A percentile compares a stretch with the other conserved stretches of the same genome.
Conservation (phyloP, 768 basidiomycete genomes). For the Sporobolomyces phaffii region DNA sequence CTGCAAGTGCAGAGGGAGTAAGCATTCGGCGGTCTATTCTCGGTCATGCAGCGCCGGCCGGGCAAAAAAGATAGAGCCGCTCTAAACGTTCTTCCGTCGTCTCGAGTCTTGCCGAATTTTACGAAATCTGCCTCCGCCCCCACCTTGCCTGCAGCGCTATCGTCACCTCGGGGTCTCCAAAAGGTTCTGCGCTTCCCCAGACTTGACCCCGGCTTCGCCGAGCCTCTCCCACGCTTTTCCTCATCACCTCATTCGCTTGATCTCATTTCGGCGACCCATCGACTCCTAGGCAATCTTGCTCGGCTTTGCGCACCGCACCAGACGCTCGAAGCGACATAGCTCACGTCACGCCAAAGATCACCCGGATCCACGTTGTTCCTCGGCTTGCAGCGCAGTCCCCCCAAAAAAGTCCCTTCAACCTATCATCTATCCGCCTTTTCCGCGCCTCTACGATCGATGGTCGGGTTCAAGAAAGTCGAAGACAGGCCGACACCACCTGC, state of each 20-base stretch:
- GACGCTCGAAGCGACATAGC: no score
- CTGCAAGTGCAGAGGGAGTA: no score
- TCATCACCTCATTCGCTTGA: neutral
- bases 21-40: neutral
- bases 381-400: neutral
- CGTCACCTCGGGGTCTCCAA: neutral
- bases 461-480: slow-evolving; percentile 10
- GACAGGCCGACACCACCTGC: slow-evolving; percentile 21
- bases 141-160: neutral
- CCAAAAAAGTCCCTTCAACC: neutral
- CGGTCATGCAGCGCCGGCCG: neutral
- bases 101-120: neutral
- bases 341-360: no score
- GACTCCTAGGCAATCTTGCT: neutral
- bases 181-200: neutral
- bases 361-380: neutral
- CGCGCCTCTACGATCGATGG: neutral
- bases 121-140: neutral
- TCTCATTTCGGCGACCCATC: neutral
- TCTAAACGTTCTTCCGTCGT: neutral
- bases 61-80: neutral
- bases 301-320: neutral
- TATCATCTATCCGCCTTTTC: neutral
- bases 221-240: neutral
- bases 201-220: neutral